Base-by-base conservation (phyloP, 148 eudicot genomes). In the Heliamphora exappendiculata region DNA sequence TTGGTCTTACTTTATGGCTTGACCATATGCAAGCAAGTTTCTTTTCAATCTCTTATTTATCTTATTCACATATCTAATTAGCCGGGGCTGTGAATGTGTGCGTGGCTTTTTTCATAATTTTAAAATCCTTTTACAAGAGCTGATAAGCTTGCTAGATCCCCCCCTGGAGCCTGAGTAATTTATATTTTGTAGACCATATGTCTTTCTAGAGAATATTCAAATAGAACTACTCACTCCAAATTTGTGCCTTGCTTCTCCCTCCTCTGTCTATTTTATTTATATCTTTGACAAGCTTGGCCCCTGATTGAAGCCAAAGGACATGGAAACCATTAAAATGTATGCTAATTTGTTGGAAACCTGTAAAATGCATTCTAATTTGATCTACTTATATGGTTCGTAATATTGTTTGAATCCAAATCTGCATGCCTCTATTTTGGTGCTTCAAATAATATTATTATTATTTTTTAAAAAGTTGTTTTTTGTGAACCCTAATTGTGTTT, bases 1-100 rank as follows among this genome's bases (percentile, higher is more conserved):
- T 93, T 82, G 99, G 91, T 70, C 88, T 96, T 74, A 93, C 99
- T 53, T 83, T 96, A 83, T 96, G 99, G 99, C 98, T 96, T 76
- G 99, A 96, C 77, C 92, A 83, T 75, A 96, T 96, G 99, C 99
- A 94, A 97, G 98, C 81, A 89, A 81, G 78, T 74, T 75, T 76
- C 53, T 71, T 73, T 36, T 45, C 42, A n/a, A 29, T 20, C 47
- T 14, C 74, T 39, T 41, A 2, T n/a, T n/a, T 59, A 47, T n/a
- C n/a, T 7, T 37, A 16, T 63, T 42, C 45, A 29, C 24, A 33
- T 50, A 33, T 51, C 5, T 34, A 67, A n/a, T 29, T 33, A 33
- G 33, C 10, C 47, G 47, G 47, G 47, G n/a, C 10, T 12, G 31
- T 12, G 31, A 9, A 37, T 28, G 7, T 44, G 39, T 37, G 24